Evolutionary conservation across 805 yeast species (phyloP).

Genomic region (Metschnikowia bowlesiae): DNA sequence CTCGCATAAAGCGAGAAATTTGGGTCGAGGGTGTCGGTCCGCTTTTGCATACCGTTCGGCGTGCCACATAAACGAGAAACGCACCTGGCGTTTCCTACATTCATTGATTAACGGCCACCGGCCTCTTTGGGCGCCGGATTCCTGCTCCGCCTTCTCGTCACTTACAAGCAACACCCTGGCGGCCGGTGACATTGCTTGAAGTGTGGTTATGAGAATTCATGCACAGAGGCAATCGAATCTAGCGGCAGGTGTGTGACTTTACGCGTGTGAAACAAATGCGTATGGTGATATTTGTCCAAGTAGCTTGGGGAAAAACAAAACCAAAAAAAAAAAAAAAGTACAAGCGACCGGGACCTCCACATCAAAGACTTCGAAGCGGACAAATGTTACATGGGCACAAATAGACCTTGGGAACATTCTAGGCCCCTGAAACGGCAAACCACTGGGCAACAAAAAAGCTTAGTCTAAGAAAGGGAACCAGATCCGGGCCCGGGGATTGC

Average conservation of each 20-base stretch:
- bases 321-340: neutral
- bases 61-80: neutral
- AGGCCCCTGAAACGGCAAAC: too few species aligned
- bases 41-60: neutral
- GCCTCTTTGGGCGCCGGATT: too few species aligned
- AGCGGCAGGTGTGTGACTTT: neutral
- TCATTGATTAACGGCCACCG: too few species aligned
- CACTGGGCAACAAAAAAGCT: too few species aligned
- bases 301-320: neutral
- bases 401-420: too few species aligned
- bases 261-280: neutral
- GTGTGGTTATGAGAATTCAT: neutral
- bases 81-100: neutral
- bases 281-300: neutral
- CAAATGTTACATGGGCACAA: too few species aligned
- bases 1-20: slow-evolving; percentile 1
- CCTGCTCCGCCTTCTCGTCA: too few species aligned
- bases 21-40: neutral
- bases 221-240: neutral
- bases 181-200: neutral
- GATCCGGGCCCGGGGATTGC: too few species aligned
- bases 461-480: too few species aligned
- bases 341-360: neutral
- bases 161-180: neutral
- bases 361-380: too few species aligned